Conservation (phyloP, 768 basidiomycete species). For the Lactifluus pinguis region DNA sequence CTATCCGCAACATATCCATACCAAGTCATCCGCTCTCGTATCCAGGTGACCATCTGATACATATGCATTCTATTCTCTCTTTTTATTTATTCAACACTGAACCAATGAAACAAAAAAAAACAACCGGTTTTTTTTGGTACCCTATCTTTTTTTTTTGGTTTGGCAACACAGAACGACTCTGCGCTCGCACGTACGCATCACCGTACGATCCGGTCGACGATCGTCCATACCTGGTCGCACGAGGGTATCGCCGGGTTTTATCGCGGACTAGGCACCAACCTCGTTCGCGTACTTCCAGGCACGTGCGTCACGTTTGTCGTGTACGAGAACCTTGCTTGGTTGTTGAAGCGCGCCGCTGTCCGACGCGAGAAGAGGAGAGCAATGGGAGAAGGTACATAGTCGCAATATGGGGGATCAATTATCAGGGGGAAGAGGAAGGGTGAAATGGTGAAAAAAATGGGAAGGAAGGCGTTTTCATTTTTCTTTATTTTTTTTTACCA, state of each 20-base stretch:
- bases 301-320: constrained; percentile 98
- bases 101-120: too few species aligned
- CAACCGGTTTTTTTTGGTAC: too few species aligned
- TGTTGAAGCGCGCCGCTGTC: constrained; percentile 58
- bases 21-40: constrained; percentile 88
- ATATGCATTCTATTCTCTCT: not conserved
- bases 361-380: constrained; percentile 32
- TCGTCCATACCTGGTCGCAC: constrained; percentile 68
- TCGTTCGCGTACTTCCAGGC: constrained; percentile 90
- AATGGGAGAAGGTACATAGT: too few species aligned
- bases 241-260: constrained; percentile 88
- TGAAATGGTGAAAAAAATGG: too few species aligned
- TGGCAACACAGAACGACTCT: constrained; percentile 43
- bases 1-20: constrained; percentile 89
- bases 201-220: constrained; percentile 75
- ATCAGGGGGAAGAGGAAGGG: not conserved
- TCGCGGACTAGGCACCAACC: constrained; percentile 88
- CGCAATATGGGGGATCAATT: too few species aligned
- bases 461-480: not conserved
- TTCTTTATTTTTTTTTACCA: too few species aligned
- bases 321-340: constrained; percentile 87
- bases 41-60: constrained; percentile 57
- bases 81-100: too few species aligned
- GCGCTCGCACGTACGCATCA: constrained; percentile 42
- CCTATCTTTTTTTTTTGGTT: too few species aligned